Evolutionary conservation across 2,329 filamentous ascomycete genomes (phyloP), one percentile per base, ranked within the genome.

Genomic region (Metarhizium anisopliae): DNA sequence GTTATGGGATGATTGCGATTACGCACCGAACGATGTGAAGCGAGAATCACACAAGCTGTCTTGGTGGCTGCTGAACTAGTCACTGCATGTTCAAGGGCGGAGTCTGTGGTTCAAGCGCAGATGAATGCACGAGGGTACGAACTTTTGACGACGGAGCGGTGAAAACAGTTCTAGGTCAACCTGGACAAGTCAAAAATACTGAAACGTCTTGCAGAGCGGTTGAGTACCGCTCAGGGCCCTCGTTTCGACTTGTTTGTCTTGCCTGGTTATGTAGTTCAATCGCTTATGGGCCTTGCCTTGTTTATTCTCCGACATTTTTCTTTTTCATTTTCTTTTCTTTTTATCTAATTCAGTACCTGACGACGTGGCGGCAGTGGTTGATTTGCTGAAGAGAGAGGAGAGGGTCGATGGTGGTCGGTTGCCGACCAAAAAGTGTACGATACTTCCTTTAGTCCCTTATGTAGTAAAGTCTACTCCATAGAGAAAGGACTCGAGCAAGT

Each of bases 81-180:
- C 6, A 45, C n/a, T 45, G 42, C 6, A 45, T 18, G 42, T 11
- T 18, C 42, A 10, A 13, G 11, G 42, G 16, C n/a, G n/a, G n/a
- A 36, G 16, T 10, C 11, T 40, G 38, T 40, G 38, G 10, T n/a
- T 20, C 30, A 3, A 13, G 14, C 56, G 58, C 58, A 58, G 58
- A 56, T 60, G 55, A 52, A 55, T 56, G 56, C 51, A 61, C 50
- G 56, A 60, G 55, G 54, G 52, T 45, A 60, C 32, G 59, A 59
- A 54, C 54, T 60, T 55, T 60, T 55, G 56, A 56, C 45, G 53
- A 52, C 51, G 20, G 58, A 47, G 49, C 35, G 35, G 55, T 59
- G 45, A 30, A 54, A 56, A 55, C 57, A 54, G 55, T 50, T 52
- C 50, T 52, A 56, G 38, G 55, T 38, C 61, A 45, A 7, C 18